phyloP scores from a whole-genome alignment of 176 grass and related monocot species.

The Zoysia japonica region DNA sequence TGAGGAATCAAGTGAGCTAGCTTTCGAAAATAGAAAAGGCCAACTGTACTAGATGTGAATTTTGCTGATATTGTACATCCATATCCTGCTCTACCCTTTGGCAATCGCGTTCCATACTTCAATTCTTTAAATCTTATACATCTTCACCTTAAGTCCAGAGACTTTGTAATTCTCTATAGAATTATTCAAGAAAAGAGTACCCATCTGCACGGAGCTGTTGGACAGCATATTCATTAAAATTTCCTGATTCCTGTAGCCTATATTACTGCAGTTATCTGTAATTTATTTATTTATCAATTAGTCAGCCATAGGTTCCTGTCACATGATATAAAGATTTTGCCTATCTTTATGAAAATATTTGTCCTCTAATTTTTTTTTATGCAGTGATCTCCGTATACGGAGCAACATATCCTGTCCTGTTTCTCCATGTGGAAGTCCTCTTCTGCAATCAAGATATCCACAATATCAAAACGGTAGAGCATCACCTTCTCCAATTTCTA shows the following conservation, averaged over 20 bases:
- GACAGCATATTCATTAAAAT: not conserved
- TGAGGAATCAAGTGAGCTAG: conserved; percentile 17
- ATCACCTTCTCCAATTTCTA: conserved; percentile 95
- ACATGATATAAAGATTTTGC: conserved; percentile 29
- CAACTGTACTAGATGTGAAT: conserved; percentile 8
- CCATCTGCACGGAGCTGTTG: conserved; percentile 3
- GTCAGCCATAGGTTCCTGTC: conserved; percentile 4
- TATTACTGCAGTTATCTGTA: conserved; percentile 17
- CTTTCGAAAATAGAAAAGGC: conserved; percentile 16
- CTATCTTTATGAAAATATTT: conserved; percentile 26
- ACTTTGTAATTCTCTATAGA: conserved; percentile 1
- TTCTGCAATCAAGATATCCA: conserved; percentile 80
- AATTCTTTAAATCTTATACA: not conserved
- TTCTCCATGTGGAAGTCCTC: conserved; percentile 89
- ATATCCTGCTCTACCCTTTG: conserved; percentile 14
- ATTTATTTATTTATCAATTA: conserved; percentile 24
- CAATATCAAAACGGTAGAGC: conserved; percentile 74
- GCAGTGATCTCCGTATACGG: conserved; percentile 70
- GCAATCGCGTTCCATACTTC: not conserved
- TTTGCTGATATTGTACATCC: conserved; percentile 11
- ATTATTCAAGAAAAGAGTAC: conserved; percentile 15
- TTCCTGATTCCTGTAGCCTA: conserved; percentile 12
- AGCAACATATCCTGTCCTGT: conserved; percentile 98
- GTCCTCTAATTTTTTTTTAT: conserved; percentile 29
- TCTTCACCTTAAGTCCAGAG: conserved; percentile 1